A percentile compares a stretch with the other conserved stretches of the same genome.
phyloP scores from a whole-genome alignment of 352 stramenopile species.

The Phytophthora boehmeriae region DNA sequence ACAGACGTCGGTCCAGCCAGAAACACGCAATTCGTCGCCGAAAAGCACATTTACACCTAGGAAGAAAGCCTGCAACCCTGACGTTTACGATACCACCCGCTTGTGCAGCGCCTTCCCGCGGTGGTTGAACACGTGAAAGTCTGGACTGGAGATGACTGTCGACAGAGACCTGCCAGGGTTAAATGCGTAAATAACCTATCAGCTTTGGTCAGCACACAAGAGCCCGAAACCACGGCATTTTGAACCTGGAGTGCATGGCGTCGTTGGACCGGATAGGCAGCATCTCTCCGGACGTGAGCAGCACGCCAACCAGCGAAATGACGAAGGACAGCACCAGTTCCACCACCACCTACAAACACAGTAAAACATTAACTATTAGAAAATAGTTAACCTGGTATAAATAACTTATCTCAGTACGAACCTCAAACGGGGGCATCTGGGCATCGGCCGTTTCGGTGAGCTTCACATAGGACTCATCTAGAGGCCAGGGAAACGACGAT shows the following conservation, averaged over 20 bases:
- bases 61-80: too few relatives aligned
- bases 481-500: constrained; percentile 1
- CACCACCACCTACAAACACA: constrained; percentile 54
- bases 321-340: constrained; percentile 76
- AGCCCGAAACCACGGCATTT: constrained; percentile 8
- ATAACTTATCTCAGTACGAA: constrained; percentile 17
- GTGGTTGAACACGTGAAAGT: constrained; percentile 88
- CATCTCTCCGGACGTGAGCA: constrained; percentile 73
- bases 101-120: constrained; percentile 78
- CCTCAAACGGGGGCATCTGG: constrained; percentile 66
- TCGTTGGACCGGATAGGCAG: constrained; percentile 77
- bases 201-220: constrained; percentile 3
- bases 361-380: constrained; percentile 5
- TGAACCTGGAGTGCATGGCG: constrained; percentile 65
- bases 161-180: constrained; percentile 54
- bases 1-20: too few relatives aligned
- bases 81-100: constrained; percentile 46
- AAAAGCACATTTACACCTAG: constrained; percentile 4
- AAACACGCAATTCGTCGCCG: constrained; percentile 3
- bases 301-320: constrained; percentile 67
- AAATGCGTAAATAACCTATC: not conserved
- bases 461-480: constrained; percentile 81
- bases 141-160: constrained; percentile 64
- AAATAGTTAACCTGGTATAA: constrained; percentile 4
- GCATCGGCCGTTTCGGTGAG: constrained; percentile 75